Conservation (phyloP, 2,329 filamentous ascomycete genomes). For the Epichloe sp. region DNA sequence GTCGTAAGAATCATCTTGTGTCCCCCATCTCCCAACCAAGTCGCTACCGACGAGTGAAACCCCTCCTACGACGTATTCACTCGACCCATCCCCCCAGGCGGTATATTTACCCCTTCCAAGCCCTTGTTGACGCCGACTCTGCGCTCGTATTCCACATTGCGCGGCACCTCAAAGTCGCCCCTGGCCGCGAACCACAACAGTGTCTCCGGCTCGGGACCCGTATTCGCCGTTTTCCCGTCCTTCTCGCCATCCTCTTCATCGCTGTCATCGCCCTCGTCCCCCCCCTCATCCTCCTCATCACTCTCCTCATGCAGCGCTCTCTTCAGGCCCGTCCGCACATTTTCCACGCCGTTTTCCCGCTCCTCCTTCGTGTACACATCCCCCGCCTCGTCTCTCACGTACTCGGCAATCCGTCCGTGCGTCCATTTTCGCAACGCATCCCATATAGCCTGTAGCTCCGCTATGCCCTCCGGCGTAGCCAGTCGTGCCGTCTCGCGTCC, state of each 20-base stretch:
- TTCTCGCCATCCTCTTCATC: conserved; percentile 15
- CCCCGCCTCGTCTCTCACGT: conserved; percentile 30
- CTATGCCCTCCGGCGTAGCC: conserved; percentile 30
- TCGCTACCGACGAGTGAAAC: not conserved
- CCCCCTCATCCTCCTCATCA: conserved; percentile 47
- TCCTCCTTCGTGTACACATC: conserved; percentile 64
- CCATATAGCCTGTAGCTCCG: conserved; percentile 44
- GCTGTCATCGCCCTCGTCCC: conserved; percentile 26
- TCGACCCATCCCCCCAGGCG: conserved; percentile 10
- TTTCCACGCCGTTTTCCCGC: conserved; percentile 49
- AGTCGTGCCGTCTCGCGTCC: conserved; percentile 37
- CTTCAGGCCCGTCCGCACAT: conserved; percentile 58
- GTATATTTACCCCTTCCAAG: conserved; percentile 22
- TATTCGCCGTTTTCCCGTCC: conserved; percentile 14
- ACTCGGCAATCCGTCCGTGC: conserved; percentile 25
- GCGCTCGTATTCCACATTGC: conserved; percentile 30
- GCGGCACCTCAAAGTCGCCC: conserved; percentile 31
- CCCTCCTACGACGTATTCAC: conserved; percentile 8
- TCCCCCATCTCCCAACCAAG: conserved; percentile 26
- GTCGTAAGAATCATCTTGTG: not conserved
- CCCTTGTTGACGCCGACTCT: conserved; percentile 20
- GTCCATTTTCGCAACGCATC: conserved; percentile 28
- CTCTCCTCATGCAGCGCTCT: conserved; percentile 38
- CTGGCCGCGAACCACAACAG: conserved; percentile 32
- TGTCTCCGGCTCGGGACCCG: conserved; percentile 31